A percentile compares a stretch with the other conserved stretches of the same genome.
Conservation (phyloP, 768 basidiomycete species). For the Psilocybe cubensis region DNA sequence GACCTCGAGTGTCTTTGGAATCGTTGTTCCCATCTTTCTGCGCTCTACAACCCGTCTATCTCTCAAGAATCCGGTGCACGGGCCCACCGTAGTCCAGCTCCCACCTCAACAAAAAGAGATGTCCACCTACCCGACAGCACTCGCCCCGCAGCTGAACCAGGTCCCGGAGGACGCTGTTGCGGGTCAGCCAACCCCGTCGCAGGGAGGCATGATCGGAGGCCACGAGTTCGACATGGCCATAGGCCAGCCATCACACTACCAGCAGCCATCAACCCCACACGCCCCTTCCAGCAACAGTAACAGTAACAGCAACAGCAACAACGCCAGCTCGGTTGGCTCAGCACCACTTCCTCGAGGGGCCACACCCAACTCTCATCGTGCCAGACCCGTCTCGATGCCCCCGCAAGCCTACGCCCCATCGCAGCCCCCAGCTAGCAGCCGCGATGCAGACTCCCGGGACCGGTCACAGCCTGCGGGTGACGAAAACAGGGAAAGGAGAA, state of each 20-base stretch:
- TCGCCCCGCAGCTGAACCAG: conserved; percentile 49
- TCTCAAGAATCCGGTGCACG: conserved; percentile 17
- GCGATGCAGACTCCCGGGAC: conserved; percentile 33
- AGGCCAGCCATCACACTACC: conserved; percentile 38
- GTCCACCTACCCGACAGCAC: conserved; percentile 50
- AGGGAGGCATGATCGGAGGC: conserved; percentile 57
- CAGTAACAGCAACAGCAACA: no score
- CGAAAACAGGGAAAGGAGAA: conserved; percentile 31
- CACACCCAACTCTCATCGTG: conserved; percentile 42
- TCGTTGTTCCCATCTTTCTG: conserved; percentile 15
- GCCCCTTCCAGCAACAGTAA: no score
- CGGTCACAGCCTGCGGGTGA: conserved; percentile 31
- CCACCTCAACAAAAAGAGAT: conserved; percentile 22
- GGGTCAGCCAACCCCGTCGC: conserved; percentile 48
- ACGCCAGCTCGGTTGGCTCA: conserved; percentile 21
- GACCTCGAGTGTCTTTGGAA: conserved; percentile 8
- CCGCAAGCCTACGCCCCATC: conserved; percentile 51
- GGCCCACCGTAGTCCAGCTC: conserved; percentile 18
- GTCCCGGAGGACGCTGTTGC: conserved; percentile 52
- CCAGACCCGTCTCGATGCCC: conserved; percentile 77
- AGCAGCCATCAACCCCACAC: conserved; percentile 21
- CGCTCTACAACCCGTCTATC: conserved; percentile 3
- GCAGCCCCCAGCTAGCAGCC: conserved; percentile 12
- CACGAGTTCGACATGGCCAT: conserved; percentile 72
- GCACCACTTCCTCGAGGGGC: conserved; percentile 31